These are phyloP conservation scores for Withania somnifera DNA, from an alignment of 305 asterid species.

Conservation along the genomic window DNA sequence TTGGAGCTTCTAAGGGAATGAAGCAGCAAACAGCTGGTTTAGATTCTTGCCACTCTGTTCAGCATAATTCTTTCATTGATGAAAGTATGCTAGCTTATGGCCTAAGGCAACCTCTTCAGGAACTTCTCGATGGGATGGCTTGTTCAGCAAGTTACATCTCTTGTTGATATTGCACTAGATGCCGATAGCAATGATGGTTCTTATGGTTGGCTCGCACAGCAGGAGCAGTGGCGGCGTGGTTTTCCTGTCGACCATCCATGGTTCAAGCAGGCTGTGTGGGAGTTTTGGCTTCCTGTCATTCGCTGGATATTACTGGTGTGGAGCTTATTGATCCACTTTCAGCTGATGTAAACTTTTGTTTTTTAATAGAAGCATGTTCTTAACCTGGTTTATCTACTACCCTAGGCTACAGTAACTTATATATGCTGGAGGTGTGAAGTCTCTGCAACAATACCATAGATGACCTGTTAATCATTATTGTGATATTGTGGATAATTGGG, in stretches of 20 bases:
- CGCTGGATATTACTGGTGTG: conserved; percentile 91
- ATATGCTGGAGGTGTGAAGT: background rate
- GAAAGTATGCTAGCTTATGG: conserved; percentile 93
- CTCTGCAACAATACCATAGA: background rate
- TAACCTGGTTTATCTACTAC: background rate
- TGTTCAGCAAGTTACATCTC: conserved; percentile 97
- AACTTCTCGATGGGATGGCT: conserved; percentile 93
- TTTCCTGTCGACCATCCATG: conserved; percentile 97
- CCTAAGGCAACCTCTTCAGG: conserved; percentile 90
- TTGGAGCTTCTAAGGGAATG: conserved; percentile 61
- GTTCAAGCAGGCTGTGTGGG: conserved; percentile 99
- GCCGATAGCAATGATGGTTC: conserved; percentile 98
- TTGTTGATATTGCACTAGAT: conserved; percentile 94
- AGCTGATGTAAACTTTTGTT: conserved; percentile 56
- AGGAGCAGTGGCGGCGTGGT: conserved; percentile 98
- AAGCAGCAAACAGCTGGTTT: conserved; percentile 52
- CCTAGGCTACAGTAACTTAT: background rate
- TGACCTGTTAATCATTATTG: background rate
- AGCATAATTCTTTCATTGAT: conserved; percentile 79
- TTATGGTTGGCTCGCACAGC: conserved; percentile 94
- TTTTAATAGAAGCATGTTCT: background rate
- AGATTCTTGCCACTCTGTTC: conserved; percentile 58
- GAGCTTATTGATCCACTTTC: conserved; percentile 99
- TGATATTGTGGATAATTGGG: background rate
- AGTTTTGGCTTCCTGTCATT: conserved; percentile 85